Evolutionary conservation across 176 grass and related monocot genomes (phyloP), one percentile per base, ranked within the genome.

Genomic region (Aegilops longissima): DNA sequence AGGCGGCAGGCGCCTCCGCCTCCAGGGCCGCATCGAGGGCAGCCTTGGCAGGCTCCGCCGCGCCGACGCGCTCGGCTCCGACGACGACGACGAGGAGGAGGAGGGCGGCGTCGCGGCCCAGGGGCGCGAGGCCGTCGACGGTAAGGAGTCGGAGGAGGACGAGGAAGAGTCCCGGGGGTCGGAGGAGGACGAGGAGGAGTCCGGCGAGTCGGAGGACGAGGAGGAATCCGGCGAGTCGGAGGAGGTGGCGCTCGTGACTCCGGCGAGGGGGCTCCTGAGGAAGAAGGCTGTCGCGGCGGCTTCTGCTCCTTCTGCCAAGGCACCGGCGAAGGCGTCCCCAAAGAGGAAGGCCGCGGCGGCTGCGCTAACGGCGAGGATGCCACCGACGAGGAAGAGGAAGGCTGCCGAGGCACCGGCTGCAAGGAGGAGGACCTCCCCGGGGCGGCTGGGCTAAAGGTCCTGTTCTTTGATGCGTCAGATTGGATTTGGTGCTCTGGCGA

Each of bases 21-120:
- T 98, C 30, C 94, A 98, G 86, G 97, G 94, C 80, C 86, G 84
- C 61, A 94, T 98, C 87, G 97, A 98, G 84, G 97, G 97, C n/a
- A 90, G 82, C 77, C 74, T 98, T 72, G 76, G 85, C 45, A 98
- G 92, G 90, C 90, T 98, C 76, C 93, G 97, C 70, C 76, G 66
- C 84, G 65, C 82, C 80, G 61, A 62, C 23, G 21, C 83, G 3
- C 88, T 95, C 5, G 83, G 67, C 0, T 92, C 88, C 18, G 82
- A 87, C 34, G 85, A 89, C 12, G 82, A 84, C 6, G 4, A 52
- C 14, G 40, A 70, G 2, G 91, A 88, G 5, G 39, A 78, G 5
- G 94, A 25, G 91, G 25, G 90, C 49, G 25, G 25, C 39, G 56
- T 6, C 42, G 89, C 81, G 36, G 78, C 70, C 9, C 81, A 75